Evolutionary conservation across 2,329 filamentous ascomycete genomes (phyloP), one percentile per base, ranked within the genome.

Genomic region (Cladosporium colombiae): DNA sequence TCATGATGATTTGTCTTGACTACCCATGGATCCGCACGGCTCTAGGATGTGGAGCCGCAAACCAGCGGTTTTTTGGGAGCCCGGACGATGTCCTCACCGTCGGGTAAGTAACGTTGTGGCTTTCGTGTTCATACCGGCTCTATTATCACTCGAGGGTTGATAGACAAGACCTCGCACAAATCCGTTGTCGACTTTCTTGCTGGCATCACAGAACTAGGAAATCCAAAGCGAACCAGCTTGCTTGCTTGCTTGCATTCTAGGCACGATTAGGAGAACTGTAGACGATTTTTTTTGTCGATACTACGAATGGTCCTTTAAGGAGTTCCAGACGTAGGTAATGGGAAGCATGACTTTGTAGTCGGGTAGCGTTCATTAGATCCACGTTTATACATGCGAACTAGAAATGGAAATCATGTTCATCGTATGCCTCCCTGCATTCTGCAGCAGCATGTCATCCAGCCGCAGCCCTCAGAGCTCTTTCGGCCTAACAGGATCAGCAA

Each of bases 401-500:
- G n/a, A 29, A 29, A 29, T 46, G 10, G 6, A 21, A 31, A 55
- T 55, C 52, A 33, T 21, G 16, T 18, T 29, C 40, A 13, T 37
- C 59, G 7, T 35, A 52, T 35, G 23, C 8, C n/a, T 31, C 14
- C 18, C 29, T 53, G 50, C 50, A 53, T n/a, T n/a, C 37, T 55
- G 27, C 27, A 18, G 4, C 3, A 8, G 13, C 44, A 27, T 25
- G 7, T 21, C 29, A 25, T 29, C 21, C 29, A 18, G 21, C 13
- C 40, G 16, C 13, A 50, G 27, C 46, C 10, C 31, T 70, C 68
- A 86, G 57, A 86, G 79, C 72, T 86, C 83, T 56, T 79, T 71
- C 57, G 80, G 76, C 73, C 79, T 76, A 49, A 83, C 82, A 4
- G 83, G 79, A 69, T 80, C 68, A 60, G 75, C 66, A 73, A 76